Base-by-base conservation (phyloP, 2,329 filamentous ascomycete genomes). In the Penicillium sp. region DNA sequence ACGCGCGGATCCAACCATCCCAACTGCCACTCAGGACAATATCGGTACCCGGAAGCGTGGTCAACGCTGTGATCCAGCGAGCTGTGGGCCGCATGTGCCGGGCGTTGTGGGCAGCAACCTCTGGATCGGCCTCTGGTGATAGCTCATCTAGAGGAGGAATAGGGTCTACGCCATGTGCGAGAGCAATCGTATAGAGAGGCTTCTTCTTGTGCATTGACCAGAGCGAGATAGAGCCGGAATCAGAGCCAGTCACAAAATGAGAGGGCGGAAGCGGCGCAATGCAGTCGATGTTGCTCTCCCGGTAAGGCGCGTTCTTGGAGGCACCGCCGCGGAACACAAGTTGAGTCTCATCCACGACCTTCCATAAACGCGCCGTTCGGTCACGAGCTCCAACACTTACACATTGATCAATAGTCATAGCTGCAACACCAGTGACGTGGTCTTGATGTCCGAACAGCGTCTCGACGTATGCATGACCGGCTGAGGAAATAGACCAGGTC, bases 371-470 rank as follows among this genome's bases (percentile, higher is more conserved):
- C 36, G 93, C 94, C 2, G 92, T 96, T 52, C 93, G 86, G 71
- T 99, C 94, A 59, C 94, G 82, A 6, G 90, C 88, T 50, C 94
- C 94, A 16, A 96, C 94, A 56, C 87, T 94, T 54, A 97, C 81
- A 69, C 94, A 96, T 45, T 90, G 86, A 72, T 97, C 94, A 62
- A 91, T 85, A 2, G 87, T 86, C 57, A 95, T 81, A 21, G 90
- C 87, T 58, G 89, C 88, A 49, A 99, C 84, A 66, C 91, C 89
- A 34, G 93, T 81, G 5, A 97, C 88, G 59, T 89, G 82, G 69
- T 97, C 93, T 69, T 96, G 93, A 74, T 99, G 94, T 42, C 94
- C 94, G 68, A 96, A 97, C 0, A 99, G 80, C 0, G 93, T 97
- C 73, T 99, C 94, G 28, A 96, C 84, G 67, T 97, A 99, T 42